phyloP scores from a whole-genome alignment of 202 grass and related monocot species.

The Saccharum hybrid region DNA sequence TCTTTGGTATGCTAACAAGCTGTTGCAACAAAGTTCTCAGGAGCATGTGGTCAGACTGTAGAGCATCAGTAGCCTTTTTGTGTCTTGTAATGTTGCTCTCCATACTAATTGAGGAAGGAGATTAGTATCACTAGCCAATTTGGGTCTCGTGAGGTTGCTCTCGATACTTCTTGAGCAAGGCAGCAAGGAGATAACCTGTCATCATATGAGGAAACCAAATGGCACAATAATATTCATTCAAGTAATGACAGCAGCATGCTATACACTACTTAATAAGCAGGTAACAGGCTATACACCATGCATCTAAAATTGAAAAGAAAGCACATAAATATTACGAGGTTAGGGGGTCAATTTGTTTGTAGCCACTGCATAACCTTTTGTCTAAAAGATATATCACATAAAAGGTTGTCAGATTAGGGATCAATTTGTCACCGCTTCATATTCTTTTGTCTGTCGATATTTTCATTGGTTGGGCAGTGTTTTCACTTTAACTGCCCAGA shows the following conservation, averaged over 20 bases:
- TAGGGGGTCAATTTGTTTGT: background rate
- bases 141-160: background rate
- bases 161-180: background rate
- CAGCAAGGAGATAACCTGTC: background rate
- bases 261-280: background rate
- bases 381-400: background rate
- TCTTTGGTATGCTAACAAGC: slow-evolving; percentile 7
- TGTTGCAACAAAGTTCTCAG: slow-evolving; percentile 1
- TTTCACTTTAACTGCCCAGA: background rate
- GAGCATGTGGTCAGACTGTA: slow-evolving; percentile 12
- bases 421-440: background rate
- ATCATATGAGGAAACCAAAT: background rate
- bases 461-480: background rate
- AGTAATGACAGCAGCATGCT: background rate
- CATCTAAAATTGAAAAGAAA: background rate
- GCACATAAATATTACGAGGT: background rate
- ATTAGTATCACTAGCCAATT: background rate
- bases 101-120: background rate
- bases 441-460: background rate
- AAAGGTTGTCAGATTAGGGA: background rate
- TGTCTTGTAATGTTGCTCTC: background rate
- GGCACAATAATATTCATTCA: background rate
- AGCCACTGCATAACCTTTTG: background rate
- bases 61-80: background rate
- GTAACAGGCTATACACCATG: background rate